Percentiles rank a stretch among this genome's conserved stretches.
phyloP scores from a whole-genome alignment of 2,329 filamentous ascomycete species.

The Stachybotrys chartarum region DNA sequence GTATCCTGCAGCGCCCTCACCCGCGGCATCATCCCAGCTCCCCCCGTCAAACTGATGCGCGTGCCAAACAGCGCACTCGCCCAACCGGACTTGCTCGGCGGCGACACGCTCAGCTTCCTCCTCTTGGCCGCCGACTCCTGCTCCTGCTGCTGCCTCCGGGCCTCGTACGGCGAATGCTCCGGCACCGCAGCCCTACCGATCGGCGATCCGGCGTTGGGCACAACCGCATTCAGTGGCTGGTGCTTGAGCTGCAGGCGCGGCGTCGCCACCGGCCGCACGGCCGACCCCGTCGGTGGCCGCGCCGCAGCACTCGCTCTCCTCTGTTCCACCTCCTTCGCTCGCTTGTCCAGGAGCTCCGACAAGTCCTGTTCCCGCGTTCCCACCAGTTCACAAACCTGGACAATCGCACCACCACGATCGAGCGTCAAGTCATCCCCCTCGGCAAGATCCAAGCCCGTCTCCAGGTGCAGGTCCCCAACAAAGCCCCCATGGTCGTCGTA shows the following conservation, averaged over 20 bases:
- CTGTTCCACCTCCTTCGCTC: conserved; percentile 47
- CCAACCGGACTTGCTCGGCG: conserved; percentile 23
- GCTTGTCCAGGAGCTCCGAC: conserved; percentile 65
- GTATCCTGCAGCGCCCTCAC: conserved; percentile 11
- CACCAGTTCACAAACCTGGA: conserved; percentile 73
- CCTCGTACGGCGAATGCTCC: conserved; percentile 25
- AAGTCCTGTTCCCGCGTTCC: conserved; percentile 71
- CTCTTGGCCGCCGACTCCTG: conserved; percentile 17
- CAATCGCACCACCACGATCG: conserved; percentile 66
- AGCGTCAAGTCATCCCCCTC: conserved; percentile 79
- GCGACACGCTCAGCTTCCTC: conserved; percentile 18
- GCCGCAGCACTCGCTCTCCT: conserved; percentile 36
- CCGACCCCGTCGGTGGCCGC: conserved; percentile 14
- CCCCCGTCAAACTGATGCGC: conserved; percentile 20
- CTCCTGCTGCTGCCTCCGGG: conserved; percentile 13
- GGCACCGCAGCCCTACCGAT: conserved; percentile 25
- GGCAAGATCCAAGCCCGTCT: conserved; percentile 56
- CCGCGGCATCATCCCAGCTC: conserved; percentile 8
- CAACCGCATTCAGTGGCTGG: conserved; percentile 32
- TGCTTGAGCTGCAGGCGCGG: conserved; percentile 31
- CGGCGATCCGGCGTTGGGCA: conserved; percentile 17
- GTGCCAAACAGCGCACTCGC: conserved; percentile 28
- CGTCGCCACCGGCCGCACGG: conserved; percentile 13
- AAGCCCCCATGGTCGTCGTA: conserved; percentile 76
- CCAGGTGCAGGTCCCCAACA: conserved; percentile 80